Base-by-base conservation (phyloP, 345 rosid genomes). In the Erysimum cheiranthoides region DNA sequence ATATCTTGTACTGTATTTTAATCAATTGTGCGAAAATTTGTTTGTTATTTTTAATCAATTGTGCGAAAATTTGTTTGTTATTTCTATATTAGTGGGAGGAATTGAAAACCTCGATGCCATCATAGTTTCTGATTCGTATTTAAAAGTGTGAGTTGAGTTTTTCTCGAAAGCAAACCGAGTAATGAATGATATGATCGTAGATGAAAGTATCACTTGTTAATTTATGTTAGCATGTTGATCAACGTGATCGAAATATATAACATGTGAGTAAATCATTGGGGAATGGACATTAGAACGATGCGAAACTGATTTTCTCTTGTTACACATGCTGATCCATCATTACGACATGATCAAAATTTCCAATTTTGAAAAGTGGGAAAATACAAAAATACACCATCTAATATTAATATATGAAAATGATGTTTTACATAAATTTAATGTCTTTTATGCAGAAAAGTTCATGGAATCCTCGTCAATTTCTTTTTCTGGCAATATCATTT, bases 301-400 rank as follows among this genome's bases (percentile, higher is more conserved):
- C 51, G 14, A 46, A 50, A 27, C 12, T 36, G 39, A 6, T 68
- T 16, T 74, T 50, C 52, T 59, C 43, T 60, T 58, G 27, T 51
- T 18, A 68, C 68, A 74, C 68, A 68, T 75, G 79, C 62, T 68
- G 63, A 40, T 61, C 63, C 69, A 75, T 75, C 69, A 75, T 75
- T 50, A 61, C 34, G 61, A 38, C 78, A 66, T 66, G 52, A 58
- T 58, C 45, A 49, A 75, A 30, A 0, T 58, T 43, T 35, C 21
- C 54, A 43, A 21, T 46, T 36, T 16, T 25, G n/a, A 47, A 64
- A 46, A 18, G 39, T 36, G 12, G 13, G 10, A 3, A 32, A 27
- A 14, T 5, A 54, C 2, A 35, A 21, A 39, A 32, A 58, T 6
- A 47, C 8, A 59, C 46, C 46, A 42, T 70, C 35, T 53, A 27